Conservation (phyloP, 164 flowering plant species). For the Chimonanthus salicifolius region DNA sequence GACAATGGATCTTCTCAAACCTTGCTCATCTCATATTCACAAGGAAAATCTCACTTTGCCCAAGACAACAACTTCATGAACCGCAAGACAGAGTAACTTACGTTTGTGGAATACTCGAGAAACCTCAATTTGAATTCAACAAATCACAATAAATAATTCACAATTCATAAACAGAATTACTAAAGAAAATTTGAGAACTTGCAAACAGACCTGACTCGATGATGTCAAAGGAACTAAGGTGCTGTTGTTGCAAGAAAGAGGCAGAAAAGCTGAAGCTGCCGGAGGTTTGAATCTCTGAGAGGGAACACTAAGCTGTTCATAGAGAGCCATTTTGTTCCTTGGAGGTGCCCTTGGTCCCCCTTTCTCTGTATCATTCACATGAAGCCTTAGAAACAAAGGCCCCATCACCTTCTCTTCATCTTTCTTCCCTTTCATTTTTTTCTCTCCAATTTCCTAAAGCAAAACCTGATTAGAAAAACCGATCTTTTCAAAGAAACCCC, state of each 20-base stretch:
- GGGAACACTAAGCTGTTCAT: conserved; percentile 67
- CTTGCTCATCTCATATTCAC: background rate
- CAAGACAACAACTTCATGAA: too few relatives aligned
- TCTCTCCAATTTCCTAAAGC: background rate
- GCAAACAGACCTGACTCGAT: conserved; percentile 42
- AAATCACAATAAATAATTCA: background rate
- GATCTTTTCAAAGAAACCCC: background rate
- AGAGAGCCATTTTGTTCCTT: conserved; percentile 89
- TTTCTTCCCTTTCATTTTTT: conserved; percentile 43
- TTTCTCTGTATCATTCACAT: conserved; percentile 75
- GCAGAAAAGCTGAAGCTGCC: conserved; percentile 25
- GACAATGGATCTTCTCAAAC: background rate
- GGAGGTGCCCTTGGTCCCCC: conserved; percentile 90
- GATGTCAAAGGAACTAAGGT: conserved; percentile 23
- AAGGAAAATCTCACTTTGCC: background rate
- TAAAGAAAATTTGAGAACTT: background rate
- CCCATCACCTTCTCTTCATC: conserved; percentile 40
- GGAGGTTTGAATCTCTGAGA: conserved; percentile 45
- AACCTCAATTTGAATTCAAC: background rate
- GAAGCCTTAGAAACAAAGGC: conserved; percentile 81
- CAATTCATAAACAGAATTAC: background rate
- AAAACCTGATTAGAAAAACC: background rate
- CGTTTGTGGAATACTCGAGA: background rate
- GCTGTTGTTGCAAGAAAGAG: conserved; percentile 20
- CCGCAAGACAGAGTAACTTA: too few relatives aligned